Base-by-base conservation (phyloP, 352 stramenopile genomes). In the Phytopythium litorale region DNA sequence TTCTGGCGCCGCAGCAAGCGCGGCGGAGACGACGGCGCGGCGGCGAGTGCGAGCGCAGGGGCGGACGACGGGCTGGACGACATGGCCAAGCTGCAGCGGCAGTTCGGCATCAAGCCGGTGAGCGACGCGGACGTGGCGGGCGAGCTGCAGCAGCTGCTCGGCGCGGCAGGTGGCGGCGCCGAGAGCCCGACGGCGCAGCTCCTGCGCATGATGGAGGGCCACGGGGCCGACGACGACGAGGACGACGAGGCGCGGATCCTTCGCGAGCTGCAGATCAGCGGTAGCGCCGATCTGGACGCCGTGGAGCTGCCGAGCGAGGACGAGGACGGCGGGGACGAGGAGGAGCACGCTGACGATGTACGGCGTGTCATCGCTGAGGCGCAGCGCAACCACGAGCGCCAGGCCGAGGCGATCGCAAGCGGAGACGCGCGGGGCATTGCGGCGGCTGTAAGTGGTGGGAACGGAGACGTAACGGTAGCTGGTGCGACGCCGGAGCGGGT, bases 61-160 rank as follows among this genome's bases (percentile, higher is more conserved):
- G 37, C 42, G 1, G 18, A 48, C 19, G 65, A 69, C 4, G 68
- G 25, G 15, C 63, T 64, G 7, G 73, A 88, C 42, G 79, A 92
- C 28, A 60, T 92, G 25, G 58, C 43, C 4, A 78, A 81, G 68
- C 72, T 92, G 42, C 83, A 92, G 71, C 74, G 78, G 18, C 78
- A 92, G 72, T 90, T 94, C 58, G 82, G 85, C 7, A 92, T 94
- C 67, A 81, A 77, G 37, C 70, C 79, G 35, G 71, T 91, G 53
- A 82, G 62, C 23, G 82, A 92, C 59, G 78, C 76, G 46, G 81
- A 94, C 50, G 79, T 94, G 21, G 69, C 91, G 64, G 70, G 62
- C 42, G 85, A 94, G 48, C 78, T 92, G 28, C 67, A 75, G 54
- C 64, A 70, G 66, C 72, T 94, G 19, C 71, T 92, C 38, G 73